Percentiles rank a stretch among this genome's conserved stretches.
Evolutionary conservation across 2,329 filamentous ascomycete genomes (phyloP).

Genomic region (Stemphylium vesicarium): DNA sequence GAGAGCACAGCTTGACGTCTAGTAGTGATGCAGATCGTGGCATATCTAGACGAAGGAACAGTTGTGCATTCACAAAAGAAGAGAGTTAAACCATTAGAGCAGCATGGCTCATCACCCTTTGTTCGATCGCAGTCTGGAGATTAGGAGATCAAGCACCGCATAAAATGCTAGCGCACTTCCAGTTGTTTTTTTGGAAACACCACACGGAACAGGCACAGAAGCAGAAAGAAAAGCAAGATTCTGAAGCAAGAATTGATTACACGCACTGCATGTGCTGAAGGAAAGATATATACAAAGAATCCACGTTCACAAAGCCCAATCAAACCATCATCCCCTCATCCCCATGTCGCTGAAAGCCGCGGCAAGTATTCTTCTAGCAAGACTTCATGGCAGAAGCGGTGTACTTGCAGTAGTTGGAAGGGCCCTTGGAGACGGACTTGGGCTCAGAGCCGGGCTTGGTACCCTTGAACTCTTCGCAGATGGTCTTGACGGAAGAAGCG

Average conservation of each 20-base stretch:
- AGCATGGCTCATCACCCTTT: too few species aligned
- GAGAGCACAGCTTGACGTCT: too few species aligned
- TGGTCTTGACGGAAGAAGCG: conserved; percentile 36
- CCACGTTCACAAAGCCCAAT: conserved; percentile 6
- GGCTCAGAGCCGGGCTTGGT: conserved; percentile 40
- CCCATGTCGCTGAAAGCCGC: neutral
- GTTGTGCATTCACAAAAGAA: too few species aligned
- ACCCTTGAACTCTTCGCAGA: conserved; percentile 47
- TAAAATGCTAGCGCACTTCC: too few species aligned
- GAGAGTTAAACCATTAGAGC: too few species aligned
- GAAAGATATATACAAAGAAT: conserved; percentile 27
- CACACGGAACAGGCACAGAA: neutral
- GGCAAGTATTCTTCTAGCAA: conserved; percentile 29
- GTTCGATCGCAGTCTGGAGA: too few species aligned
- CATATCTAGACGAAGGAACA: too few species aligned
- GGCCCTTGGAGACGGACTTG: conserved; percentile 37
- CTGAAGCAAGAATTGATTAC: conserved; percentile 11
- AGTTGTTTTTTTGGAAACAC: too few species aligned
- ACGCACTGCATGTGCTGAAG: conserved; percentile 20
- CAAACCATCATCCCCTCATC: conserved; percentile 5
- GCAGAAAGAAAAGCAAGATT: neutral
- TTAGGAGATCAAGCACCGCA: too few species aligned
- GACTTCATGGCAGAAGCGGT: conserved; percentile 38
- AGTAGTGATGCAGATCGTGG: too few species aligned
- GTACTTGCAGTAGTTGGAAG: conserved; percentile 40